Evolutionary conservation across 192 early-diverging fungal genomes (phyloP), one percentile per base, ranked within the genome.

Genomic region (Entomortierella chlamydospora): DNA sequence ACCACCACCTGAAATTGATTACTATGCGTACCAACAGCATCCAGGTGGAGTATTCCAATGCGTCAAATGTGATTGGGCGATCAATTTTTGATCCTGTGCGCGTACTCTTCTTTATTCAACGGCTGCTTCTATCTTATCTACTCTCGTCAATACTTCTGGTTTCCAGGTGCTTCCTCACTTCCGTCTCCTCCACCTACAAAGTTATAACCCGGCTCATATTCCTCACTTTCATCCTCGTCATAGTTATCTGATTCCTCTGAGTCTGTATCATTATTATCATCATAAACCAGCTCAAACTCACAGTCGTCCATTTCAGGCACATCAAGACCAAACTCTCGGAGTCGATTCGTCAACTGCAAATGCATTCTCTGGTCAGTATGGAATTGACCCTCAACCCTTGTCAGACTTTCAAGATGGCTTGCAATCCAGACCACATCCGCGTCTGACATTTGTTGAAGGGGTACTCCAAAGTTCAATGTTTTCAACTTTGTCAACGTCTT

Each of bases 381-480:
- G 29, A 69, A 69, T 8, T 50, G 50, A 1, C 74, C 73, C 26
- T 77, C 54, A 13, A 68, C 9, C 7, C 37, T 49, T 10, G 20
- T 41, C 73, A 68, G 23, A 8, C 50, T 26, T 8, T 54, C 52
- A 29, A 68, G 59, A 51, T 68, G 50, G 1, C 20, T n/a, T 9
- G 26, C 39, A 3, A 78, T 59, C 74, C 74, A 78, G 0, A 28
- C 30, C 17, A 59, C 56, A n/a, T 70, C 74, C 47, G 34, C 39
- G 1, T 41, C 20, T 7, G 0, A 25, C 61, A 78, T 70, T 26
- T 20, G 26, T 12, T 70, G 66, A 12, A 18, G 33, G 0, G 66
- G 43, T 1, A 25, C 8, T 6, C 42, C 31, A 25, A 64, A 9
- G 25, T 47, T 52, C 50, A 78, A 33, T 2, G 52, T 22, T 34